Evolutionary conservation across 306 rosid genomes (phyloP).

Genomic region (Cucumis cinereus): DNA sequence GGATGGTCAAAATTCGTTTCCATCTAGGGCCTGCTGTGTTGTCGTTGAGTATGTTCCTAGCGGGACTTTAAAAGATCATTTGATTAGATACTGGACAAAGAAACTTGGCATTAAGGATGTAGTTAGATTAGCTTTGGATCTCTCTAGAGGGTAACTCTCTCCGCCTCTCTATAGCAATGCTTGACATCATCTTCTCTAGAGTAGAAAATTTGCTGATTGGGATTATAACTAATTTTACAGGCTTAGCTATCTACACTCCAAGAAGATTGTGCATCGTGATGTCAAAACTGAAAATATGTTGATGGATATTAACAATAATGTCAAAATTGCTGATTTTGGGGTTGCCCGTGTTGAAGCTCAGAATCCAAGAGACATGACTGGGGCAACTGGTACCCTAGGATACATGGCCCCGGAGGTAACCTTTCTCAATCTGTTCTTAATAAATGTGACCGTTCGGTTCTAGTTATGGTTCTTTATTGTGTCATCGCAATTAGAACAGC

Average conservation of each 20-base stretch:
- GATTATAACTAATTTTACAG: conserved; percentile 17
- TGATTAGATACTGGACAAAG: conserved; percentile 34
- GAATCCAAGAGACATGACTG: conserved; percentile 71
- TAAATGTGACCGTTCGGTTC: neutral
- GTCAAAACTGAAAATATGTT: conserved; percentile 67
- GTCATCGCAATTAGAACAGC: neutral
- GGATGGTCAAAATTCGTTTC: conserved; percentile 24
- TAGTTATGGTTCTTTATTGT: neutral
- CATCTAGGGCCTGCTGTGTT: conserved; percentile 58
- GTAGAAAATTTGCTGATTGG: neutral
- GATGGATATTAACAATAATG: conserved; percentile 14
- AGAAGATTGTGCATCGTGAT: conserved; percentile 63
- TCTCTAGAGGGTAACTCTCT: conserved; percentile 42
- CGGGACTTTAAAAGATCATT: conserved; percentile 46
- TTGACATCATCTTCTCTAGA: neutral
- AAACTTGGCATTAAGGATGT: conserved; percentile 49
- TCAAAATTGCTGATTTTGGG: conserved; percentile 68
- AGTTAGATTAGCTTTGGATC: conserved; percentile 51
- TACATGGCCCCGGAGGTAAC: conserved; percentile 79
- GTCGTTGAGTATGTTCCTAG: conserved; percentile 50
- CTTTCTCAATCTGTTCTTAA: neutral
- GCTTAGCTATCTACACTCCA: conserved; percentile 56
- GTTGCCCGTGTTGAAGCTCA: conserved; percentile 77
- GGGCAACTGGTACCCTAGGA: conserved; percentile 79
- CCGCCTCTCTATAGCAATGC: neutral